Base-by-base conservation (phyloP, 1,284 basidiomycete species). In the Ceratobasidium sp. region DNA sequence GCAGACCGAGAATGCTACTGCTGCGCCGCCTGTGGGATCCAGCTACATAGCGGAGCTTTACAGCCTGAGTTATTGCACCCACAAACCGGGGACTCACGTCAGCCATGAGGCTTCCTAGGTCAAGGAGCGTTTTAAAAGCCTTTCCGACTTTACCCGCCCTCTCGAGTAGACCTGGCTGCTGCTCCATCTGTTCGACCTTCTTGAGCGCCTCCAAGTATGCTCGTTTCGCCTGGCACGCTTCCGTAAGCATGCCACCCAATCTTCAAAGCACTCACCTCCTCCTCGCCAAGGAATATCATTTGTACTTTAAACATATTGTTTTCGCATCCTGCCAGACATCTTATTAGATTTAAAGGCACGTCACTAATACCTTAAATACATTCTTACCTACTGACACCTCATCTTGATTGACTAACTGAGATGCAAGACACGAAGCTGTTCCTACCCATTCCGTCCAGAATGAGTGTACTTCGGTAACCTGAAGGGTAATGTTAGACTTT, bases 111-210 rank as follows among this genome's bases (percentile, higher is more conserved):
- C n/a, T 28, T 20, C 55, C 70, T 5, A 72, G 20, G 5, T 26
- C 40, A 6, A 72, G 70, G 2, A 72, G 20, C 10, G 23, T 23
- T 42, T 61, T 60, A 23, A 72, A 60, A 10, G 58, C 58, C 10
- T 3, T 23, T 3, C 58, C 53, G 10, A 23, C 56, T 10, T 26
- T 72, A 3, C 70, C 70, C 7, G 58, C 12, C n/a, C 18, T 44
- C 28, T 61, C 56, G 39, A 61, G 6, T 12, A 56, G 20, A 26
- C 70, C 55, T 3, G 39, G 15, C 26, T 46, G 18, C n/a, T 3
- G 20, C 18, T 72, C 20, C 12, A 61, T 61, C n/a, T 46, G 18
- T 20, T 66, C 18, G 20, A n/a, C 20, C 42, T 66, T 66, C 20
- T 20, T 26, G 20, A 66, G 10, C 3, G 63, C 63, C n/a, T 23